Evolutionary conservation across 75 land plant species (phyloP), one percentile per base, ranked within the genome.

Genomic region (Pinus taeda): DNA sequence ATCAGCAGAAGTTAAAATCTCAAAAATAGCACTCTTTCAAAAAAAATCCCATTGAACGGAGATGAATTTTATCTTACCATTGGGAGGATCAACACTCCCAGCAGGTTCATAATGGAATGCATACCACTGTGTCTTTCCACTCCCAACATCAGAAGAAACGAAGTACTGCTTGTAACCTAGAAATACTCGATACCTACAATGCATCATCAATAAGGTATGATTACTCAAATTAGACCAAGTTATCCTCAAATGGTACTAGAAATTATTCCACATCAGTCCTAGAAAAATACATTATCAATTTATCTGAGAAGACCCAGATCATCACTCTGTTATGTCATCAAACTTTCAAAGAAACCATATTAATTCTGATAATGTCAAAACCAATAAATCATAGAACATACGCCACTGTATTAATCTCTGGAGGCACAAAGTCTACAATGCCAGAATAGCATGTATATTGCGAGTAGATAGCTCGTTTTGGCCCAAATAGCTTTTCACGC

Each of bases 121-220:
- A 76, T 87, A 87, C 88, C 88, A 87, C 58, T 87, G 88, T 87
- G 84, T 87, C 61, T 81, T 87, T 18, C 88, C 88, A 77, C 78
- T 73, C 4, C 88, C 88, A 0, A 87, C 88, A 57, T 87, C 88
- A 9, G 88, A 87, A 15, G 88, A 87, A 36, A 87, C 88, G 69
- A 87, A 87, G 74, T 87, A 87, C 57, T 87, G 83, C 58, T 84
- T 87, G 59, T 87, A 83, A 53, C 88, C 88, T 21, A 87, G 64
- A 56, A 81, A 87, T 36, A 87, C 88, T 39, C 88, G 87, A 59
- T 85, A 85, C 76, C 86, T 85, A 37, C 9, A 56, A 39, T 15
- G 29, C 56, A 26, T 30, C 57, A 49, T 26, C 21, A 24, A 17
- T 53, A 57, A 55, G 21, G 59, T 24, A 58, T 21, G 11, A 49